These are phyloP conservation scores for Pistacia atlantica DNA, from an alignment of 345 rosid species.

Conservation along the genomic window DNA sequence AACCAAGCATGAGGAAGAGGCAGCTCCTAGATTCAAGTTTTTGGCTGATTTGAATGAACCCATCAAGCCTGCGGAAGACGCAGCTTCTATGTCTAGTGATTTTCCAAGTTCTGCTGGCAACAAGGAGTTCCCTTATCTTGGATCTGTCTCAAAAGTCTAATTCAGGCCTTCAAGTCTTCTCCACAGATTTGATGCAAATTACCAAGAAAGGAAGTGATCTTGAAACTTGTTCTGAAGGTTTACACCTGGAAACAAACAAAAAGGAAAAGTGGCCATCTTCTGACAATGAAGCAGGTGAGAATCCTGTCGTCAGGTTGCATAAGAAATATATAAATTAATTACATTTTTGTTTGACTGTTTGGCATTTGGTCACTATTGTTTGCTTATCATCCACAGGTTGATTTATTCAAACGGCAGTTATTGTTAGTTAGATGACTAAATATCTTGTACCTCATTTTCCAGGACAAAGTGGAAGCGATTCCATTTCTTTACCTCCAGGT, in stretches of 20 bases:
- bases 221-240: slow-evolving; percentile 20
- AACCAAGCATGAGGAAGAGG: slow-evolving; percentile 34
- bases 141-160: slow-evolving; percentile 19
- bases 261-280: neutral
- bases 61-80: slow-evolving; percentile 33
- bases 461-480: slow-evolving; percentile 25
- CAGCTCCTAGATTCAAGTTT: slow-evolving; percentile 13
- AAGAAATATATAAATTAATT: neutral
- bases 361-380: neutral
- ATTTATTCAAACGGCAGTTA: neutral
- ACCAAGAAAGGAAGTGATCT: slow-evolving; percentile 19
- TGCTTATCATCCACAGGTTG: neutral
- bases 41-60: slow-evolving; percentile 60
- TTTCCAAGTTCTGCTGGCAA: slow-evolving; percentile 29
- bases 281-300: slow-evolving; percentile 35
- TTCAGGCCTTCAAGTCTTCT: slow-evolving; percentile 14
- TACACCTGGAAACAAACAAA: slow-evolving; percentile 5
- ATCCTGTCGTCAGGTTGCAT: neutral
- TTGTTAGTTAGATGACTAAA: slow-evolving; percentile 5
- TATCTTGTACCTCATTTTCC: slow-evolving; percentile 5
- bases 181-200: slow-evolving; percentile 4
- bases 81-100: slow-evolving; percentile 23
- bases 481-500: slow-evolving; percentile 18
- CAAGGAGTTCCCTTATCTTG: neutral
- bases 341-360: neutral